phyloP scores from a whole-genome alignment of 1,139 yeast species.

The Blastobotrys aristatus region DNA sequence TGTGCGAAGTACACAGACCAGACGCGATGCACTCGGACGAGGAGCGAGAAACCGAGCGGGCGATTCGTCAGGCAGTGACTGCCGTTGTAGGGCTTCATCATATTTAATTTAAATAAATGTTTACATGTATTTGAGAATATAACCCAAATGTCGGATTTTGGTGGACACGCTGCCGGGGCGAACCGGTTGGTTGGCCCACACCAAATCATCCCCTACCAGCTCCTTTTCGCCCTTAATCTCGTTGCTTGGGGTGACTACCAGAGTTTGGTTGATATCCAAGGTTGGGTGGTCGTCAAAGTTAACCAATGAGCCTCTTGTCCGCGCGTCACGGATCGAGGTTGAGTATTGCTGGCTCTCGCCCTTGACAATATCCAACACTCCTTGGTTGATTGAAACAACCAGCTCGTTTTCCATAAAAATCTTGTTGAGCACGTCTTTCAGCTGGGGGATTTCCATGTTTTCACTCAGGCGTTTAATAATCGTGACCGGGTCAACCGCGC shows the following conservation, averaged over 20 bases:
- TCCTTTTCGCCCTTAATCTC: constrained; percentile 30
- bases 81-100: not conserved
- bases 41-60: constrained; percentile 1
- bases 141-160: constrained; percentile 35
- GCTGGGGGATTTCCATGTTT: constrained; percentile 57
- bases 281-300: constrained; percentile 3
- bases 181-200: constrained; percentile 19
- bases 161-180: constrained; percentile 27
- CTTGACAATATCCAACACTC: constrained; percentile 58
- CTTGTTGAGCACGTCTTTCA: constrained; percentile 55
- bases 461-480: constrained; percentile 63
- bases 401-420: constrained; percentile 65
- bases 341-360: constrained; percentile 45
- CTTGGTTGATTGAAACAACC: constrained; percentile 51
- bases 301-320: constrained; percentile 18
- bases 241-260: constrained; percentile 18
- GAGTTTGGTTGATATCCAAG: constrained; percentile 2
- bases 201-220: constrained; percentile 27
- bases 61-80: not conserved
- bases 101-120: not conserved
- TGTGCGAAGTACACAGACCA: constrained; percentile 1
- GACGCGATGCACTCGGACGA: not conserved
- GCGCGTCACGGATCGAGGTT: constrained; percentile 17
- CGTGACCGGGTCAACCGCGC: constrained; percentile 58
- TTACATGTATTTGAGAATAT: constrained; percentile 18